These are phyloP conservation scores for Pestalotiopsis sp. DNA, from an alignment of 2,329 filamentous ascomycete genomes.

Conservation along the genomic window DNA sequence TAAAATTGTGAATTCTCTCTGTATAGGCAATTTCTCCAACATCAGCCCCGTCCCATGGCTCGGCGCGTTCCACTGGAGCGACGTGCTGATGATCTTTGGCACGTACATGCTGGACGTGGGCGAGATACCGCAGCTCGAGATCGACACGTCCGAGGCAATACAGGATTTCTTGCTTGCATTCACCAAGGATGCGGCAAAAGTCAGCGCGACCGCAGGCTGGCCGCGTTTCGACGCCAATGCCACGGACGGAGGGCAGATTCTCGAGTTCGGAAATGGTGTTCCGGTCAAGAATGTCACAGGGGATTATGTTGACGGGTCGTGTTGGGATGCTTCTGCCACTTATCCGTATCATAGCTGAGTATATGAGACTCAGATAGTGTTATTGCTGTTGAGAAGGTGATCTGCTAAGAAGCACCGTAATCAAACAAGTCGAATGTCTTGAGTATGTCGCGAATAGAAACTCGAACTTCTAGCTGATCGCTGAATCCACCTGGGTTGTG, in stretches of 20 bases:
- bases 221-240: constrained; percentile 4
- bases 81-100: constrained; percentile 5
- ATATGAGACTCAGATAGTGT: too few species aligned
- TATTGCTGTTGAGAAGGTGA: too few species aligned
- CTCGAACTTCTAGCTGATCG: too few species aligned
- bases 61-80: constrained; percentile 8
- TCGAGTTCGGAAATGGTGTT: constrained; percentile 3
- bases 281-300: neutral
- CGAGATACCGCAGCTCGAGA: constrained; percentile 17
- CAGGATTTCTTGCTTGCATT: constrained; percentile 28
- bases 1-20: too few species aligned
- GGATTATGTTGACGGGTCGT: constrained; percentile 1
- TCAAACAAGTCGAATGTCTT: too few species aligned
- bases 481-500: too few species aligned
- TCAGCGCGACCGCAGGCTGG: neutral
- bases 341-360: neutral
- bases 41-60: constrained; percentile 11
- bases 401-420: too few species aligned
- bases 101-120: constrained; percentile 9
- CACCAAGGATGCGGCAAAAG: constrained; percentile 20
- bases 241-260: neutral
- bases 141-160: constrained; percentile 23
- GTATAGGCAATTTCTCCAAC: constrained; percentile 10
- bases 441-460: too few species aligned
- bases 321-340: neutral